Evolutionary conservation across 2,329 filamentous ascomycete genomes (phyloP), one percentile per base, ranked within the genome.

Genomic region (Aureobasidium mangrovei): DNA sequence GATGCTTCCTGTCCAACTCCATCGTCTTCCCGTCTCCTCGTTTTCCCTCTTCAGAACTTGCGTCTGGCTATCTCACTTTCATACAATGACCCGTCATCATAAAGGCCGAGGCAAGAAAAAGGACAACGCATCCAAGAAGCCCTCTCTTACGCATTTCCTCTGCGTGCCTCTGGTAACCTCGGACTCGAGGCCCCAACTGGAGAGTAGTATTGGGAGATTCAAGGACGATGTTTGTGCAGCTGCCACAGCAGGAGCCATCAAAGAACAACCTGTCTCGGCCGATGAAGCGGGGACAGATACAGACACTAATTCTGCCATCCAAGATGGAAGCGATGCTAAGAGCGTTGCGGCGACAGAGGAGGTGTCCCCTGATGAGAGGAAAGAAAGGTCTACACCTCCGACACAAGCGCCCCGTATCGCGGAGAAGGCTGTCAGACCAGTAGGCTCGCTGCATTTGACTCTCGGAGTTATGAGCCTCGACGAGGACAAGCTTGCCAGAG

Each of bases 381-480:
- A 7, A 35, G 9, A 52, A 33, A 10, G 4, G 27, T 24, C 12
- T 12, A 27, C 9, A 24, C 12, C 39, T 7, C 7, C 6, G 10
- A 10, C 4, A 24, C 18, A 55, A 61, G 70, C 59, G 69, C 57
- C 33, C 29, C 72, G 74, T 4, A 71, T 91, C 7, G 85, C 86
- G 0, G 66, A 74, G 32, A 78, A 78, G 53, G 88, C 89, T 1
- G 72, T 95, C 48, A 76, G 90, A 29, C 89, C 89, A 0, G 70
- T 88, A 0, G 87, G 88, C 0, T 90, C 89, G 1, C 70, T 96
- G 45, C 91, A 97, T 69, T 73, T 95, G 2, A 96, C 91, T 0
- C 75, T 96, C 0, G 91, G 90, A 0, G 86, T 94, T 1, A 91
- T 96, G 86, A 85, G 79, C 59, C 77, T 95, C 7, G 69, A 74